Conservation (phyloP, 805 yeast species). For the Suhomyces prunicola region DNA sequence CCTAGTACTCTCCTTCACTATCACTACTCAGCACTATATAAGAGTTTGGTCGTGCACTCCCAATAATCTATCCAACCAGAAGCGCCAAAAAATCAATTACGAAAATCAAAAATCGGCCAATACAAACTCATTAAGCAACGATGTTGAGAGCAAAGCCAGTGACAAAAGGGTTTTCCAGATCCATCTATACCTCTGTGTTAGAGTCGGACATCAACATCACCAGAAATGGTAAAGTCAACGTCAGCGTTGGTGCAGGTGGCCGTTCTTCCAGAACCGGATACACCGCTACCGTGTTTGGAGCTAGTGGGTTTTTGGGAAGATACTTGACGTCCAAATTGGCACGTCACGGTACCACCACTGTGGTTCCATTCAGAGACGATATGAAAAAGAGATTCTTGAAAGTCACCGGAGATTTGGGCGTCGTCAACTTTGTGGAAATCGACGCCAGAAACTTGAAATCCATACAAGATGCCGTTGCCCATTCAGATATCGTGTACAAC, state of each 20-base stretch:
- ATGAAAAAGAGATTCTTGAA: conserved; percentile 73
- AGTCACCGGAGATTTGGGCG: conserved; percentile 84
- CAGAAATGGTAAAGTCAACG: conserved; percentile 67
- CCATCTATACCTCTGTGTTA: conserved; percentile 40
- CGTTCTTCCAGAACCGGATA: conserved; percentile 83
- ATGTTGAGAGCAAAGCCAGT: conserved; percentile 13
- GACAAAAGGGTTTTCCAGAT: conserved; percentile 16
- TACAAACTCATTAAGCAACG: neutral
- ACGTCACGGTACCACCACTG: conserved; percentile 73
- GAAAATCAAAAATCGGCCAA: neutral
- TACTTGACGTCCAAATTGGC: conserved; percentile 70
- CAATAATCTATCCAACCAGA: conserved; percentile 30
- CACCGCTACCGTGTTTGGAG: conserved; percentile 87
- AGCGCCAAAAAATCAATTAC: conserved; percentile 14
- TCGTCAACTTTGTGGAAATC: conserved; percentile 77
- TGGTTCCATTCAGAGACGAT: conserved; percentile 81
- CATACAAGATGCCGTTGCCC: conserved; percentile 71
- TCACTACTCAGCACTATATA: no score
- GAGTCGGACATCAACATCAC: conserved; percentile 69
- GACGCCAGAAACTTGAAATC: conserved; percentile 76
- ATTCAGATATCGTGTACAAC: conserved; percentile 81
- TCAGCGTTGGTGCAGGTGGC: conserved; percentile 76
- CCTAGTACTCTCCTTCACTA: no score
- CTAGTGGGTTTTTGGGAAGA: conserved; percentile 75
- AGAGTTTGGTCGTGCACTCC: conserved; percentile 4